Evolutionary conservation across 2,329 filamentous ascomycete species (phyloP).

Genomic region (Diplodia scrobiculata): DNA sequence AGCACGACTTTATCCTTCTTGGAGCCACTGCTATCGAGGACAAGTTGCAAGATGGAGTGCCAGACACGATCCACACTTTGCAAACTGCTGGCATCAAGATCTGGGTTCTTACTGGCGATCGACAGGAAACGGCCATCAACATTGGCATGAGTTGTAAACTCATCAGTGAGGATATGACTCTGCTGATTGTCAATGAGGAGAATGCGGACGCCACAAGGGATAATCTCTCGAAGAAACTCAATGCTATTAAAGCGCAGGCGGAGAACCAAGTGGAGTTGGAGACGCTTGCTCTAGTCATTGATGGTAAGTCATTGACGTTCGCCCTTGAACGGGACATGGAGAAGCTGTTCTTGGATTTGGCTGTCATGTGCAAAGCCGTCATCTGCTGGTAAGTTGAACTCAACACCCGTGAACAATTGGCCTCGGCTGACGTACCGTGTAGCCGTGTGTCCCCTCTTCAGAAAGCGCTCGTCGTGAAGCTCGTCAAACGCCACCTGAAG

Average conservation of each 20-base stretch:
- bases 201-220: slow-evolving; percentile 74
- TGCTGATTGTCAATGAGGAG: slow-evolving; percentile 95
- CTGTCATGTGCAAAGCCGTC: slow-evolving; percentile 96
- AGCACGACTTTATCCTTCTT: slow-evolving; percentile 85
- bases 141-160: slow-evolving; percentile 99
- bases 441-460: slow-evolving; percentile 95
- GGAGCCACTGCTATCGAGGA: slow-evolving; percentile 98
- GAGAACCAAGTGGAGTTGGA: slow-evolving; percentile 77
- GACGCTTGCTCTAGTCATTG: slow-evolving; percentile 86
- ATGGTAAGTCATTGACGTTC: slow-evolving; percentile 91
- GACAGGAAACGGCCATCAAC: slow-evolving; percentile 98
- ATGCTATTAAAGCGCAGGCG: slow-evolving; percentile 82
- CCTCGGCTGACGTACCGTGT: slow-evolving; percentile 23
- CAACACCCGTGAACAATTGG: neutral
- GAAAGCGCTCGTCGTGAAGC: slow-evolving; percentile 95
- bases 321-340: slow-evolving; percentile 93
- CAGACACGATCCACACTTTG: slow-evolving; percentile 95
- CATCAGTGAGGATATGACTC: slow-evolving; percentile 97
- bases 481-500: slow-evolving; percentile 93
- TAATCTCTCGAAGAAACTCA: slow-evolving; percentile 89
- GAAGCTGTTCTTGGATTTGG: slow-evolving; percentile 88
- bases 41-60: slow-evolving; percentile 92
- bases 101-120: slow-evolving; percentile 95
- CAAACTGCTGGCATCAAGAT: slow-evolving; percentile 98
- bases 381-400: slow-evolving; percentile 69